phyloP scores from a whole-genome alignment of 306 rosid genomes.

The Sophora flavescens region DNA sequence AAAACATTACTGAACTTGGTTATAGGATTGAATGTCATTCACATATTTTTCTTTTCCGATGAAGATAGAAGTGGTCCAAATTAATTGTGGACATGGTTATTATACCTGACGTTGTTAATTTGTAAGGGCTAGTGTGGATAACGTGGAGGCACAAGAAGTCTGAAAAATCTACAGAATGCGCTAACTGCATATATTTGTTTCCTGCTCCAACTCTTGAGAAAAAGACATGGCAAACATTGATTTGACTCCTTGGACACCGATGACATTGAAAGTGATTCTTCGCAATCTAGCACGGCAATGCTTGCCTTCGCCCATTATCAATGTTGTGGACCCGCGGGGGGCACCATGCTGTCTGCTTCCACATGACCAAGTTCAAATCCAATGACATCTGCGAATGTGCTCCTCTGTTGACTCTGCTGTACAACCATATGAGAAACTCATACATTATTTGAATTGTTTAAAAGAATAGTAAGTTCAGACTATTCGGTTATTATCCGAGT shows the following conservation, averaged over 20 bases:
- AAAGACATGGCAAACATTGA: not conserved
- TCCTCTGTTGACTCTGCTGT: not conserved
- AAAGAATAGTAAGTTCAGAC: too few species aligned
- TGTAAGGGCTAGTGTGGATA: not conserved
- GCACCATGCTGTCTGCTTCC: not conserved
- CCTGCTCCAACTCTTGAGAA: too few species aligned
- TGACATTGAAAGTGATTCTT: not conserved
- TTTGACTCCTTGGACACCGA: not conserved
- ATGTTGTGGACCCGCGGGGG: not conserved
- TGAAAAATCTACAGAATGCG: not conserved
- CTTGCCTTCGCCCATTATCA: not conserved
- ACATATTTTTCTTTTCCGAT: not conserved
- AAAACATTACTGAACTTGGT: not conserved
- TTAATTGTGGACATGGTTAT: not conserved
- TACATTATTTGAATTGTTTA: too few species aligned
- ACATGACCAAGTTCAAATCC: not conserved
- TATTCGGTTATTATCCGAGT: too few species aligned
- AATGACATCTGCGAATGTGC: not conserved
- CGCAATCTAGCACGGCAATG: not conserved
- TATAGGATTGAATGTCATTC: not conserved
- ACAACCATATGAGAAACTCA: not conserved
- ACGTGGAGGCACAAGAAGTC: not conserved
- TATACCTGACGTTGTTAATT: not conserved
- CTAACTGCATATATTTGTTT: not conserved
- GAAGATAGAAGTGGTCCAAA: constrained; percentile 1